These are phyloP conservation scores for Keithomyces neogunnii DNA, from an alignment of 2,329 filamentous ascomycete species.

Conservation along the genomic window DNA sequence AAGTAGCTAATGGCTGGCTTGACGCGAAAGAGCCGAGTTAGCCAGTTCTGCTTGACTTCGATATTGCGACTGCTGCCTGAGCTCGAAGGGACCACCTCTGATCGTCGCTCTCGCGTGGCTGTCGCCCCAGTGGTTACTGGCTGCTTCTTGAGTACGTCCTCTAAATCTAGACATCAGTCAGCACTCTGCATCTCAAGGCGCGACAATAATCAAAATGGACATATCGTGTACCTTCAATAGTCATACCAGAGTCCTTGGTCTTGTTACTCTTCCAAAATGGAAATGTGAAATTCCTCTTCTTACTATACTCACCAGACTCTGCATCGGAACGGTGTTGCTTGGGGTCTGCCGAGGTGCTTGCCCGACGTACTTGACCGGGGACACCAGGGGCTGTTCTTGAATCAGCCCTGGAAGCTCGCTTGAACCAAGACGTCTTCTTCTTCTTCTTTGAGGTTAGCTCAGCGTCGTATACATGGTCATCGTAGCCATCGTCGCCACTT, in stretches of 20 bases:
- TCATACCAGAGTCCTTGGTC: slow-evolving; percentile 34
- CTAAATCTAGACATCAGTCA: slow-evolving; percentile 1
- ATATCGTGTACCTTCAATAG: slow-evolving; percentile 30
- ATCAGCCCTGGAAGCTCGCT: slow-evolving; percentile 33
- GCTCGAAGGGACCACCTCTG: slow-evolving; percentile 25
- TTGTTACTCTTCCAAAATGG: slow-evolving; percentile 47
- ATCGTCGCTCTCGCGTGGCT: slow-evolving; percentile 10
- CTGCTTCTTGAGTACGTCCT: slow-evolving; percentile 5
- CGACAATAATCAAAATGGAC: background rate
- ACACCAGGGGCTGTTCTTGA: slow-evolving; percentile 8
- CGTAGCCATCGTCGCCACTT: slow-evolving; percentile 10
- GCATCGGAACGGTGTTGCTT: slow-evolving; percentile 9
- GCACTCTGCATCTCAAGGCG: background rate
- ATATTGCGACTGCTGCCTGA: slow-evolving; percentile 41
- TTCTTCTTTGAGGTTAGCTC: slow-evolving; percentile 28
- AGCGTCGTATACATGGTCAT: slow-evolving; percentile 11
- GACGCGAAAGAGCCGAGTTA: slow-evolving; percentile 80
- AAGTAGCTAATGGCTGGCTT: slow-evolving; percentile 72
- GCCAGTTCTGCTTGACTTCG: slow-evolving; percentile 72
- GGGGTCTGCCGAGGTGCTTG: slow-evolving; percentile 4
- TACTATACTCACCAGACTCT: slow-evolving; percentile 23
- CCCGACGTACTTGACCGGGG: background rate
- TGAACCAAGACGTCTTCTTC: slow-evolving; percentile 45
- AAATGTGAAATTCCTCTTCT: slow-evolving; percentile 45
- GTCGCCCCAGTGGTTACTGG: background rate